A percentile compares a stretch with the other conserved stretches of the same genome.
These are phyloP conservation scores for Rhodotorula glutinis DNA, from an alignment of 1,284 basidiomycete species.

Conservation along the genomic window DNA sequence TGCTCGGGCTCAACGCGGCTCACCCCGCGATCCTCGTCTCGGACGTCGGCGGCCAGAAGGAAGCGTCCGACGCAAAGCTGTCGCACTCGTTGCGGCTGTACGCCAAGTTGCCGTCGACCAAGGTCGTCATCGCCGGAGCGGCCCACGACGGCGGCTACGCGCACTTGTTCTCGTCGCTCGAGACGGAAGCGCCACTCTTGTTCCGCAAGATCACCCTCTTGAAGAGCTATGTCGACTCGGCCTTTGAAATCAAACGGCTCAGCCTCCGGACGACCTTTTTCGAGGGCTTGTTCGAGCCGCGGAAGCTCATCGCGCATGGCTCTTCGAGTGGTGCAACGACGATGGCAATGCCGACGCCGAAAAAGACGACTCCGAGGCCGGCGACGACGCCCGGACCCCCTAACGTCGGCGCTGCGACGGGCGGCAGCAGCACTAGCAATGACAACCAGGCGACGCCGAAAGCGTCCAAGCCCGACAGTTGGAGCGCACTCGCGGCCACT, in stretches of 20 bases:
- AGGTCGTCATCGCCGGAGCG: conserved; percentile 34
- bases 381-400: background rate
- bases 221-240: conserved; percentile 26
- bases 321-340: background rate
- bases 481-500: background rate
- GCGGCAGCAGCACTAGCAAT: no score
- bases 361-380: background rate
- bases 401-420: background rate
- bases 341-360: conserved; percentile 1
- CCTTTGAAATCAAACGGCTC: conserved; percentile 37
- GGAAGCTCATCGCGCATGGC: conserved; percentile 20
- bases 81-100: conserved; percentile 25
- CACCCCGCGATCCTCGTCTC: conserved; percentile 30
- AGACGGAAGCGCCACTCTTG: conserved; percentile 22
- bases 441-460: background rate
- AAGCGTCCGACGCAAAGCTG: conserved; percentile 37
- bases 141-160: conserved; percentile 36
- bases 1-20: conserved; percentile 59
- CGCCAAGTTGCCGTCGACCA: conserved; percentile 28
- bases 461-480: background rate
- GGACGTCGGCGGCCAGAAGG: conserved; percentile 31
- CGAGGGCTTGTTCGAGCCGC: conserved; percentile 30
- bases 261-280: conserved; percentile 21
- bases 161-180: conserved; percentile 24
- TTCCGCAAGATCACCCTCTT: conserved; percentile 27